Base-by-base conservation (phyloP, 2,329 filamentous ascomycete species). In the Knoxdaviesia proteae region DNA sequence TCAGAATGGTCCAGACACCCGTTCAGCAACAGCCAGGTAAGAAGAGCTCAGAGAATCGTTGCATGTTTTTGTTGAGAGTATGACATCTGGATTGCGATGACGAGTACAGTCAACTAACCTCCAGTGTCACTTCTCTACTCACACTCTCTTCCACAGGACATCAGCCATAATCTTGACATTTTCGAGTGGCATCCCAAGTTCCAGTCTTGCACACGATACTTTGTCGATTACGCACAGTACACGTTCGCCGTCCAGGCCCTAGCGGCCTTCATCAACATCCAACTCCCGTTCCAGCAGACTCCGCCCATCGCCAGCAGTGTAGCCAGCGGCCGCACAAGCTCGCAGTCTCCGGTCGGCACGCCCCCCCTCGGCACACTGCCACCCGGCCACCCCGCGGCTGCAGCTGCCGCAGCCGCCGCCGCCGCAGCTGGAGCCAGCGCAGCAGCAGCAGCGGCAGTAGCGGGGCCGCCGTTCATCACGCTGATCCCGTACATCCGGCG, bases 161-260 rank as follows among this genome's bases (percentile, higher is more conserved):
- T 20, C 20, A 20, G 20, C 20, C 20, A 20, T 20, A 3, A 20
- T 3, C 20, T 20, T 20, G 81, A 88, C 58, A 81, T 94, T 49
- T 80, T 94, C 56, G 81, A 86, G 47, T 96, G 90, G 90, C 82
- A 93, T 57, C 82, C 84, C 7, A 80, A 81, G 46, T 93, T 92
- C 58, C 80, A 90, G 59, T 86, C 77, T 49, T 98, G 90, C 60
- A 77, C 88, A 50, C 74, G 75, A 45, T 94, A 88, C 63, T 98
- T 96, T 55, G 66, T 96, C 53, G 84, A 94, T 53, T 77, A 88
- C 54, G 84, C 86, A 6, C 88, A 96, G 57, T 78, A 93, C 58
- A 80, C 77, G 48, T 71, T 69, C 11, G 73, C 79, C 7, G 84
- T 94, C 9, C 87, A 94, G 61, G 84, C 86, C 6, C 72, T 94